Evolutionary conservation across 768 basidiomycete genomes (phyloP).

Genomic region (Leucocoprinus leucothites): DNA sequence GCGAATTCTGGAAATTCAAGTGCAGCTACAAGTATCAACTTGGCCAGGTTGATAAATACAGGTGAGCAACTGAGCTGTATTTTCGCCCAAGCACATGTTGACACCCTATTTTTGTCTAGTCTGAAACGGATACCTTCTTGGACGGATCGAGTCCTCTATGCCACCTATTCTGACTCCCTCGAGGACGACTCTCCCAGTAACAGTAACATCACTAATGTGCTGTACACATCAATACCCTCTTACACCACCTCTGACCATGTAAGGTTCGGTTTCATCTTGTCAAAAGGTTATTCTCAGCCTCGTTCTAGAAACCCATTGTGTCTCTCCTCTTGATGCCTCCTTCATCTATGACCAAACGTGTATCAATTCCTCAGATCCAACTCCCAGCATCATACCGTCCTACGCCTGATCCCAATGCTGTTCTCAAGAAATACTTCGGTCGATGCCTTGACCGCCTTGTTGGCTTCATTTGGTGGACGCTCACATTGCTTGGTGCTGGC

Average conservation of each 20-base stretch:
- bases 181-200: conserved; percentile 44
- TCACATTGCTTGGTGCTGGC: conserved; percentile 76
- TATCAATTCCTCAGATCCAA: conserved; percentile 39
- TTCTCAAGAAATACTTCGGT: conserved; percentile 62
- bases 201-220: conserved; percentile 57
- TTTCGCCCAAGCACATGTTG: not conserved
- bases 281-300: not conserved
- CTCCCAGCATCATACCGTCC: conserved; percentile 53
- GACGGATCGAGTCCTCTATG: conserved; percentile 91
- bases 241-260: conserved; percentile 92
- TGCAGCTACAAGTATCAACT: conserved; percentile 88
- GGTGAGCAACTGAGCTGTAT: conserved; percentile 36
- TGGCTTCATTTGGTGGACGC: conserved; percentile 77
- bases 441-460: conserved; percentile 67
- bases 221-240: conserved; percentile 79
- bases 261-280: conserved; percentile 22
- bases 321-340: conserved; percentile 64
- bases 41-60: conserved; percentile 81
- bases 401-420: conserved; percentile 48
- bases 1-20: conserved; percentile 86
- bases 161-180: conserved; percentile 67
- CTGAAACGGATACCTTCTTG: conserved; percentile 78
- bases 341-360: conserved; percentile 23
- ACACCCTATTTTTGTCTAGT: conserved; percentile 30
- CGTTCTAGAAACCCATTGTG: conserved; percentile 79